Base-by-base conservation (phyloP, 2,329 filamentous ascomycete genomes). In the Alternaria incomplexa region DNA sequence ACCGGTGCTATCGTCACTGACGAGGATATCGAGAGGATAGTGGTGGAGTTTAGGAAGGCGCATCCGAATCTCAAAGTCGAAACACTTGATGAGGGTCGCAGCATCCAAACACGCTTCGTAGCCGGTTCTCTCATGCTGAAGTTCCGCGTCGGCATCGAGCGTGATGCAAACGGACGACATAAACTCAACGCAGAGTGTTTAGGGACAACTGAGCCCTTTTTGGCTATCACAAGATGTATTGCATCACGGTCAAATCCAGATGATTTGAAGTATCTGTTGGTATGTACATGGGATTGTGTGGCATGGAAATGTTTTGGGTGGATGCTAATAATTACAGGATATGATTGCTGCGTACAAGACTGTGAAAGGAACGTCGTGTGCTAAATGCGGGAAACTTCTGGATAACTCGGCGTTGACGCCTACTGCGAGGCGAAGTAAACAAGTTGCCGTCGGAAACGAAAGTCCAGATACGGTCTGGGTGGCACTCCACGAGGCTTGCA, bases 331-430 rank as follows among this genome's bases (percentile, higher is more conserved):
- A 40, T 30, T 40, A 28, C 60, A 81, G 79, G 73, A 79, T 61
- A 81, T 81, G 79, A 78, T 81, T 63, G 72, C 72, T 30, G 75
- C 78, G n/a, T 81, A 80, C 62, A 80, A 76, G 50, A 73, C 67
- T 11, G 65, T 75, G 25, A 75, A 74, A 61, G 70, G 65, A 43
- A 67, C 61, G 15, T 65, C 61, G 5, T 81, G 79, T 64, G 72
- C 71, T 12, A 79, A 76, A 66, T 81, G 79, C 60, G 61, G 52
- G 4, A 74, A 71, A 28, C 43, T 77, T 17, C 66, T 78, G 10
- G 78, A 81, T 53, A 52, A 58, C 9, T 50, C 68, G 7, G 67
- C 65, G 10, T 40, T 76, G 17, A 71, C 58, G 10, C 73, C 79
- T 2, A 69, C 73, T 1, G 79, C 77, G 10, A 73, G 79, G 64